Evolutionary conservation across 164 flowering plant genomes (phyloP), one percentile per base, ranked within the genome.

Genomic region (Paratinospora sagittata): DNA sequence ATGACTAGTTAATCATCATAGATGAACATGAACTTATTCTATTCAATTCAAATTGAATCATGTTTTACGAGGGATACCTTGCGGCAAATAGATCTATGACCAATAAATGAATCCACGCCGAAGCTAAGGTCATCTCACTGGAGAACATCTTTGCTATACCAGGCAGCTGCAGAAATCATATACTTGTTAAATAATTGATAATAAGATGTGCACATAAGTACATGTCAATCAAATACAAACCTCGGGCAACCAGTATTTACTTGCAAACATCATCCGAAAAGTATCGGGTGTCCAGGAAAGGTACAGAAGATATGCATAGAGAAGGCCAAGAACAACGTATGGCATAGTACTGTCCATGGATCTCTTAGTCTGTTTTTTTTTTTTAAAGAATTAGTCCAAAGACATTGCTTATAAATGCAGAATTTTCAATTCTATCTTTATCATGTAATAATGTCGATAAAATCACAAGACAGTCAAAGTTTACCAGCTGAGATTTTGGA

Each of bases 261-360:
- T 88, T 23, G 97, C 90, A 75, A 95, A 95, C 85, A 95, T 89
- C 66, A 82, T 60, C 66, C 77, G 82, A 23, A 88, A 26, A 21
- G 99, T 91, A 36, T 91, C 97, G 10, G 99, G 97, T 6, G 97
- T 88, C 99, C 97, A 95, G 8, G 97, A 91, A 39, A 91, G 92
- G 82, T 84, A 88, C 0, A 95, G 72, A 33, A 95, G 87, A 82
- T 85, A 95, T 36, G 89, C 90, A 78, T 95, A 95, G 12, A 89
- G 71, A 74, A 86, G 70, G 39, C 97, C 96, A 37, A 95, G 91
- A 62, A 81, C 79, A 39, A 88, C 74, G 68, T 87, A 92, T 7
- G 97, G 98, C 45, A 89, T 79, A 67, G 81, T 81, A 79, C 97
- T 95, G 66, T 80, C 82, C 86, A 90, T 84, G 14, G 82, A 66